Conservation (phyloP, 306 rosid genomes). For the Rosa persica region DNA sequence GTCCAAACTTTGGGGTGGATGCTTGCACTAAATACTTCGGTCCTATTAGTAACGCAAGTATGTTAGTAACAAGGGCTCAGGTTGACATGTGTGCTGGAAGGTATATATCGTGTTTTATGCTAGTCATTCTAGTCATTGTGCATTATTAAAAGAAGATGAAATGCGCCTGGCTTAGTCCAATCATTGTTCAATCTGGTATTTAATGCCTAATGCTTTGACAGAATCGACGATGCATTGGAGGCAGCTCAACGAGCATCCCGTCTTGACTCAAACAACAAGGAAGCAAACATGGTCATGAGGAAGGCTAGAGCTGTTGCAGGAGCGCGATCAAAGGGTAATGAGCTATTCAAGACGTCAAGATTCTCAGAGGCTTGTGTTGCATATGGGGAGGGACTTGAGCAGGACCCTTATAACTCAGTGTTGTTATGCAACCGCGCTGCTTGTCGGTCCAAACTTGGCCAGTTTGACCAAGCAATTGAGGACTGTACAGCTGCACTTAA, state of each 20-base stretch:
- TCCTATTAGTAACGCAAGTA: slow-evolving; percentile 60
- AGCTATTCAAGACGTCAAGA: slow-evolving; percentile 61
- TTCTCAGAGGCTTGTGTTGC: slow-evolving; percentile 72
- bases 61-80: slow-evolving; percentile 61
- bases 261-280: slow-evolving; percentile 64
- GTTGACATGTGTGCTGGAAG: slow-evolving; percentile 72
- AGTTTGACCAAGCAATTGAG: slow-evolving; percentile 58
- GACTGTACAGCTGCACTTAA: slow-evolving; percentile 70
- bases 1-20: slow-evolving; percentile 65
- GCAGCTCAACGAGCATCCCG: slow-evolving; percentile 53
- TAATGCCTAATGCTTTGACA: slow-evolving; percentile 16
- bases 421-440: slow-evolving; percentile 83
- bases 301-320: slow-evolving; percentile 44
- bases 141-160: background rate
- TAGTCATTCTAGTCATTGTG: background rate
- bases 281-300: slow-evolving; percentile 47
- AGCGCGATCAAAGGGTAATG: slow-evolving; percentile 73
- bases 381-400: slow-evolving; percentile 77
- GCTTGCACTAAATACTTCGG: slow-evolving; percentile 72
- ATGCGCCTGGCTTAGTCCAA: background rate
- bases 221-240: slow-evolving; percentile 79
- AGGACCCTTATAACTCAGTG: slow-evolving; percentile 62
- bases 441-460: slow-evolving; percentile 68
- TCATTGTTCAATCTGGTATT: background rate
- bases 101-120: slow-evolving; percentile 27